Base-by-base conservation (phyloP, 768 basidiomycete genomes). In the Rhizopogon roseolus region DNA sequence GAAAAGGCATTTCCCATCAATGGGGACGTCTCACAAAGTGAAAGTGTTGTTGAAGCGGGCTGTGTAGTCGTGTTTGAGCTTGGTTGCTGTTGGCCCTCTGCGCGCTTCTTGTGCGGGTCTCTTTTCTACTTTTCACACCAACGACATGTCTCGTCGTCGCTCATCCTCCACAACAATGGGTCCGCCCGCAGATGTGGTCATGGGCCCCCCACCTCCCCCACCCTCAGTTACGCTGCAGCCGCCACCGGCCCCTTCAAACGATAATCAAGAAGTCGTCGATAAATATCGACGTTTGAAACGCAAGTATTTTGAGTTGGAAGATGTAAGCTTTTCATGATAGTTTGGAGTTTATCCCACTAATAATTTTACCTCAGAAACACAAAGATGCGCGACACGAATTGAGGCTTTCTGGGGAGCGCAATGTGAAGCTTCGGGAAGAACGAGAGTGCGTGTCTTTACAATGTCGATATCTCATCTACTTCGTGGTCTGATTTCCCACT, bases 221-320 rank as follows among this genome's bases (percentile, higher is more conserved):
- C 54, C 65, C 50, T 62, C 71, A 14, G 49, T 69, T 11, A 43
- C 66, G 11, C 69, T 63, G 28, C 62, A 65, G 16, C 49, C 62
- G 2, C 44, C 63, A 19, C 65, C 70, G 9, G 70, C 65, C 29
- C 50, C 64, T 14, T 5, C 43, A 16, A 76, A 71, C 50, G 76
- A 80, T 54, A 61, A 55, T 49, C 75, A 74, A 49, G 84, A 84
- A 48, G 64, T 77, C 57, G 61, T 62, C 44, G 85, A 86, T 71
- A 88, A 86, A 68, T 85, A 86, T 66, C 73, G 71, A 55, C 80
- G 76, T 58, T 73, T 88, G 50, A 90, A 90, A 64, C 70, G 82
- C 41, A 80, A 81, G 39, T 85, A 80, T 65, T 78, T 79, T 58
- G 84, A 86, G 51, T 77, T 88, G 40, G 84, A 88, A 60, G 82